Evolutionary conservation across 371 early-diverging fungal genomes (phyloP), one percentile per base, ranked within the genome.

Genomic region (Syncephalastrum contaminatum): DNA sequence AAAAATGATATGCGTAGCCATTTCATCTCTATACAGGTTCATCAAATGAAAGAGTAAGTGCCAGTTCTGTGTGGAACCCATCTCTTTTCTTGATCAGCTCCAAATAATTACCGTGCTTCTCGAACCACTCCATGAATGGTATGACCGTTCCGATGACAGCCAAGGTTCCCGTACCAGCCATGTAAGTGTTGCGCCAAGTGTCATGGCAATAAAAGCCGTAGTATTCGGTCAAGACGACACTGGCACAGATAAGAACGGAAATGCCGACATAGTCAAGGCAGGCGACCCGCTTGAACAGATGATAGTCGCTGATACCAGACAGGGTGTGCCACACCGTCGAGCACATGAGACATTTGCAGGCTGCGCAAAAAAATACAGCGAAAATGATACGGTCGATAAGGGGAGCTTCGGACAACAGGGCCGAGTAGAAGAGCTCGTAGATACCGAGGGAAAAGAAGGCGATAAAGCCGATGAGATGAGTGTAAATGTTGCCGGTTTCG

Each of bases 251-350:
- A 41, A 91, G 70, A 1, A 81, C 74, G 42, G 88, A 82, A 58
- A 93, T 93, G 43, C 94, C 94, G 24, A 89, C 85, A 72, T 91
- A 93, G 63, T 93, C 94, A 67, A 88, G 64, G 70, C 87, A 77
- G 57, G 86, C 85, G 62, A 87, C 50, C 48, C 69, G 59, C 48
- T 62, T 62, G 59, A 76, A 68, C 2, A 59, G 59, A 24, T 73
- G 66, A 53, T 90, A 88, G 56, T 92, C 88, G 60, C 88, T 90
- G 56, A 82, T 82, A 46, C 87, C 90, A 4, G 87, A 77, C 52
- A 75, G 58, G 0, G 80, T 79, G 49, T 93, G 94, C 80, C 87
- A 93, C 12, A 84, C 72, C 10, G 90, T 84, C 13, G 91, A 91
- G 46, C 86, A 77, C 51, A 81, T 80, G 51, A 94, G 75, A 61